phyloP scores from a whole-genome alignment of 495 filamentous ascomycete species.

The Podospora tetraspora region DNA sequence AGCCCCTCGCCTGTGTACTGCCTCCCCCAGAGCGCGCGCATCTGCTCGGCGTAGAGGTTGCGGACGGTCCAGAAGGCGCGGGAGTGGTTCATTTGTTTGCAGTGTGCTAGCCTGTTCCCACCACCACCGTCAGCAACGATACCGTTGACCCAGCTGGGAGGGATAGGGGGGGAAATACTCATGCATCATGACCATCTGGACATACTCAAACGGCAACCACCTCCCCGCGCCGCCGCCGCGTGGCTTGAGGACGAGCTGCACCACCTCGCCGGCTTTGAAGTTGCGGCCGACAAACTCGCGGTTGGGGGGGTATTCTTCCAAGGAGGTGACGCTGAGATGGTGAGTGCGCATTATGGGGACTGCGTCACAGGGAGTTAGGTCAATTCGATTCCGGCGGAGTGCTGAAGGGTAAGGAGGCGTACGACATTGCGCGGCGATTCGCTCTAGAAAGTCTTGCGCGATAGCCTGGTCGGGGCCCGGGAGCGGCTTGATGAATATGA shows the following conservation, averaged over 20 bases:
- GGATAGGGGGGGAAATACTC: slow-evolving; percentile 31
- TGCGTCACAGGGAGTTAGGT: slow-evolving; percentile 13
- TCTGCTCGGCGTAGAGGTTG: slow-evolving; percentile 58
- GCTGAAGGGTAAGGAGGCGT: slow-evolving; percentile 10
- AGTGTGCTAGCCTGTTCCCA: slow-evolving; percentile 60
- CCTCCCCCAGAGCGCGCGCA: slow-evolving; percentile 57
- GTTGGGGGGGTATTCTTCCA: slow-evolving; percentile 74
- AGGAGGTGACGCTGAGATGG: slow-evolving; percentile 60
- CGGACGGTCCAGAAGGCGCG: slow-evolving; percentile 67
- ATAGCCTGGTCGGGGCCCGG: slow-evolving; percentile 51
- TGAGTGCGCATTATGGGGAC: slow-evolving; percentile 67
- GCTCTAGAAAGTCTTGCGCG: slow-evolving; percentile 65
- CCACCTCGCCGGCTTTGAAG: slow-evolving; percentile 79
- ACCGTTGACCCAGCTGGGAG: background rate
- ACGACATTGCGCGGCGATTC: slow-evolving; percentile 72
- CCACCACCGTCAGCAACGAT: background rate
- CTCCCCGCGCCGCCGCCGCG: slow-evolving; percentile 39
- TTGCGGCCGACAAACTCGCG: slow-evolving; percentile 71
- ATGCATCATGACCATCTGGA: slow-evolving; percentile 86
- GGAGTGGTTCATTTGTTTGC: slow-evolving; percentile 79
- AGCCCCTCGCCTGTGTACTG: slow-evolving; percentile 71
- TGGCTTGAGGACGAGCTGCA: slow-evolving; percentile 70
- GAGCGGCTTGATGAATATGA: slow-evolving; percentile 73
- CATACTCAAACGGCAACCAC: slow-evolving; percentile 70
- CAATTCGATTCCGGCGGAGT: background rate